A percentile compares a stretch with the other conserved stretches of the same genome.
phyloP scores from a whole-genome alignment of 164 flowering plant genomes.

The Buxus sempervirens region DNA sequence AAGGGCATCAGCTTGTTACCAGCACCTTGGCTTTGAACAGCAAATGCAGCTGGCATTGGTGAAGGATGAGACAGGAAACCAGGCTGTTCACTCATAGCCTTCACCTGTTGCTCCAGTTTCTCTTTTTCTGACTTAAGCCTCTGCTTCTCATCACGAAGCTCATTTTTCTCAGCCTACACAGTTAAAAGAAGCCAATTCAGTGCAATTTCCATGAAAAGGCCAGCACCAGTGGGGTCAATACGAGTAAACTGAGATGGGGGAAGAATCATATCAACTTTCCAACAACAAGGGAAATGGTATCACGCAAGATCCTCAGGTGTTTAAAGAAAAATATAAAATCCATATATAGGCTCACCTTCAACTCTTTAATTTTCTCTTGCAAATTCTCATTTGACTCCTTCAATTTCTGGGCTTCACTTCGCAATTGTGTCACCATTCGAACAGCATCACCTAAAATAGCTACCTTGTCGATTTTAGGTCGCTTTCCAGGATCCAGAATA shows the following conservation, averaged over 20 bases:
- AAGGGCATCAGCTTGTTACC: constrained; percentile 73
- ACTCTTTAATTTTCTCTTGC: constrained; percentile 81
- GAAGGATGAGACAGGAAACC: constrained; percentile 59
- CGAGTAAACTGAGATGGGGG: not conserved
- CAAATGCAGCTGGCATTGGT: constrained; percentile 59
- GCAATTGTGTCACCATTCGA: constrained; percentile 74
- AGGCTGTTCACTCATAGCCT: constrained; percentile 55
- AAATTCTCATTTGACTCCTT: constrained; percentile 75
- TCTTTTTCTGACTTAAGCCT: constrained; percentile 83
- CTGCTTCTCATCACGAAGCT: constrained; percentile 91
- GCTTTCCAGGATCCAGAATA: constrained; percentile 82
- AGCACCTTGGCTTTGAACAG: constrained; percentile 61
- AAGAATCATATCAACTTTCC: not conserved
- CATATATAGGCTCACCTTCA: constrained; percentile 63
- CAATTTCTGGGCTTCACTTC: constrained; percentile 72
- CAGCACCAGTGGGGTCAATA: not conserved
- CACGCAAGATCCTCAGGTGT: no score
- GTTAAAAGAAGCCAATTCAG: not conserved
- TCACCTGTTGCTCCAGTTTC: constrained; percentile 75
- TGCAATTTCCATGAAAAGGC: not conserved
- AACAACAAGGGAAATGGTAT: not conserved
- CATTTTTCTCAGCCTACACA: constrained; percentile 76
- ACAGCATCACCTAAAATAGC: constrained; percentile 84
- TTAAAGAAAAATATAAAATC: no score
- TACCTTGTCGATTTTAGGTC: constrained; percentile 83